A percentile compares a stretch with the other conserved stretches of the same genome.
These are phyloP conservation scores for Lolium rigidum DNA, from an alignment of 176 grass and related monocot genomes.

Conservation along the genomic window DNA sequence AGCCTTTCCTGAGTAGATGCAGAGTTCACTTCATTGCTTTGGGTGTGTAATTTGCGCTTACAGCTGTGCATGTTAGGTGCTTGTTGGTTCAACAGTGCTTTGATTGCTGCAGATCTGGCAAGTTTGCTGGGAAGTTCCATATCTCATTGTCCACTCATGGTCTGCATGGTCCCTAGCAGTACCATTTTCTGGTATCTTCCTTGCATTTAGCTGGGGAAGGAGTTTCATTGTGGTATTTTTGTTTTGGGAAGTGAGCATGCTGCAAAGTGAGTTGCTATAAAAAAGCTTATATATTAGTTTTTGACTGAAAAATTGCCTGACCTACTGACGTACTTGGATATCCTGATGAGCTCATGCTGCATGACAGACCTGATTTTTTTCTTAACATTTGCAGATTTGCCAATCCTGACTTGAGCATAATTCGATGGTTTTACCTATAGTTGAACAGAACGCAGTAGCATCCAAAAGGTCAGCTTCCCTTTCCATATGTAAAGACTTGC, in stretches of 20 bases:
- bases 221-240: neutral
- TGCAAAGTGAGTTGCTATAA: neutral
- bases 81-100: conserved; percentile 16
- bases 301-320: neutral
- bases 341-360: neutral
- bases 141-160: neutral
- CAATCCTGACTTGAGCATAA: neutral
- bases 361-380: neutral
- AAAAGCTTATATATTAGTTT: neutral
- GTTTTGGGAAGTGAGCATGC: neutral
- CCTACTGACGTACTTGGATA: neutral
- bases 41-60: conserved; percentile 12
- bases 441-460: neutral
- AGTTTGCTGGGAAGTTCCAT: neutral
- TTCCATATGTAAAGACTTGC: neutral
- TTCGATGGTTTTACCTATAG: neutral
- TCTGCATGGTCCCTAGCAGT: conserved; percentile 32
- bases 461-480: neutral
- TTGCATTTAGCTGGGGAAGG: neutral
- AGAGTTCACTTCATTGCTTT: conserved; percentile 28
- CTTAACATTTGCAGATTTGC: neutral
- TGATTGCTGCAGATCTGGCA: conserved; percentile 20
- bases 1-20: neutral
- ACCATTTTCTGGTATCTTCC: neutral
- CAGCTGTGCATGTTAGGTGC: conserved; percentile 30